Conservation (phyloP, 106 monocot genomes). For the Gastrodia elata region DNA sequence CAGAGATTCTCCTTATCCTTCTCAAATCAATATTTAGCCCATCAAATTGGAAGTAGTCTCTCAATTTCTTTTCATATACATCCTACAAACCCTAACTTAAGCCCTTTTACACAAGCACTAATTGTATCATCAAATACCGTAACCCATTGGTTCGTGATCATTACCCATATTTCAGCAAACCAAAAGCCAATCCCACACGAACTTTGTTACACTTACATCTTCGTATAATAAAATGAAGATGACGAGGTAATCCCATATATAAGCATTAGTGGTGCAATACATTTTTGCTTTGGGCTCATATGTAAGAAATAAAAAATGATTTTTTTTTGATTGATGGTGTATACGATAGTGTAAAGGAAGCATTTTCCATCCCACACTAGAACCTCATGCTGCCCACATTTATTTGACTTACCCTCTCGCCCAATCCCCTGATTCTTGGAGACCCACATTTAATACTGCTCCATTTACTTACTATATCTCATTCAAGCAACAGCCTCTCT, state of each 20-base stretch:
- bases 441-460: neutral
- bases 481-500: neutral
- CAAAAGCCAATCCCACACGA: neutral
- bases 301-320: too few relatives aligned
- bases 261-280: too few relatives aligned
- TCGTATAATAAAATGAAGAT: too few relatives aligned
- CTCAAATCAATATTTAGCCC: neutral
- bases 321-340: too few relatives aligned
- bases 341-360: too few relatives aligned
- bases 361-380: too few relatives aligned
- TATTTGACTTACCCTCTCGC: neutral
- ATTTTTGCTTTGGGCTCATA: too few relatives aligned
- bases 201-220: too few relatives aligned
- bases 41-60: too few relatives aligned
- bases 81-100: too few relatives aligned
- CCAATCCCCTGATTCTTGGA: neutral
- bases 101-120: neutral
- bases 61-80: too few relatives aligned
- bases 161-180: neutral
- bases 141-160: neutral
- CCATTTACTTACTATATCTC: neutral
- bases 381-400: neutral
- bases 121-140: neutral
- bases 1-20: neutral
- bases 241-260: too few relatives aligned